Evolutionary conservation across 495 filamentous ascomycete species (phyloP).

Genomic region (Tuber umbilicatum): DNA sequence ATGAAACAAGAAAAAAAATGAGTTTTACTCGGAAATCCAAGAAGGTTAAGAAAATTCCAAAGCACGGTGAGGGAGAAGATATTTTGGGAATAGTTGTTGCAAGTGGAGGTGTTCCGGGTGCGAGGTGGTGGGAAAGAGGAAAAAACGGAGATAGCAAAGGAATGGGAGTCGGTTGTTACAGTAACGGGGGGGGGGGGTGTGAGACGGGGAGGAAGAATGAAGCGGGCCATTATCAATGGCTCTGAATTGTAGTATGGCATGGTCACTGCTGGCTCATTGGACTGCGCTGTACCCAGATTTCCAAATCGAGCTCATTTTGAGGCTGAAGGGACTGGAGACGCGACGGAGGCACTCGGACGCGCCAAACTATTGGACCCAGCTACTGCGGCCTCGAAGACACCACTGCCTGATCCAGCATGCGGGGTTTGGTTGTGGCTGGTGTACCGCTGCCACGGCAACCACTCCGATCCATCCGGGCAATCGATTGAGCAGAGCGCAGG

Average conservation of each 20-base stretch:
- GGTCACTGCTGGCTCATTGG: neutral
- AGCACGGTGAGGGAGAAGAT: neutral
- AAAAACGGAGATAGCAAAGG: neutral
- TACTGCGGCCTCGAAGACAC: neutral
- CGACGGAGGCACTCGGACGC: neutral
- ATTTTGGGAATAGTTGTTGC: neutral
- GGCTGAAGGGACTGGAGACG: neutral
- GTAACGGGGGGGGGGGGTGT: neutral
- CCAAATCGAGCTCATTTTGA: neutral
- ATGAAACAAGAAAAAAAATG: neutral
- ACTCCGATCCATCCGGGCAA: neutral
- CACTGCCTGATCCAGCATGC: neutral
- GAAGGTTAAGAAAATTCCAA: neutral
- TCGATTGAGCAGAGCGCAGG: neutral
- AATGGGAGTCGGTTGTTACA: slow-evolving; percentile 5
- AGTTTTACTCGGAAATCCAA: neutral
- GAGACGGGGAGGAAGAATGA: neutral
- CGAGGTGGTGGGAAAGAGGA: neutral
- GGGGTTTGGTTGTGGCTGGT: neutral
- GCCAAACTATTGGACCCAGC: neutral
- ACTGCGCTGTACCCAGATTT: neutral
- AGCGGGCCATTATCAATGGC: neutral
- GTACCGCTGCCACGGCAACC: neutral
- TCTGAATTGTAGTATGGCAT: neutral
- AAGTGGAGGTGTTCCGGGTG: neutral